phyloP scores from a whole-genome alignment of 208 protist genomes.

The Tritrichomonas foetus region DNA sequence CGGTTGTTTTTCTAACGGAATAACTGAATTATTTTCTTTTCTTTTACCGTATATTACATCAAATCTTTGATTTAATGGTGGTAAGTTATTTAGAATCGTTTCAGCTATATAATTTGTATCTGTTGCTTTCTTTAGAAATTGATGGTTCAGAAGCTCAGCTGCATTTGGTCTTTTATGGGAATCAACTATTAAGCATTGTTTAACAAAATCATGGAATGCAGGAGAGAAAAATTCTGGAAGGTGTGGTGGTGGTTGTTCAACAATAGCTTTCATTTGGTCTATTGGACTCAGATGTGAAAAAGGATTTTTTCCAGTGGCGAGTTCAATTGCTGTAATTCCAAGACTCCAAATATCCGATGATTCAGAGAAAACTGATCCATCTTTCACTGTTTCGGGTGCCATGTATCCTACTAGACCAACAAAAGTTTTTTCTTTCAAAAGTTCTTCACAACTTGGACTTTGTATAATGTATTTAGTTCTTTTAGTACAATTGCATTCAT shows the following conservation, averaged over 20 bases:
- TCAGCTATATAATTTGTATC: background rate
- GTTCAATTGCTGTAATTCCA: constrained; percentile 62
- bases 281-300: background rate
- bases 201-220: constrained; percentile 54
- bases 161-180: constrained; percentile 46
- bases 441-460: too few relatives aligned
- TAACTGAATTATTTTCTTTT: too few relatives aligned
- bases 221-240: constrained; percentile 14
- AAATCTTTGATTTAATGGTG: background rate
- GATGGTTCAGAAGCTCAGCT: constrained; percentile 44
- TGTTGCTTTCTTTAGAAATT: constrained; percentile 45
- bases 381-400: constrained; percentile 56
- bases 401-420: constrained; percentile 46
- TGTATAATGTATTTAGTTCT: constrained; percentile 49
- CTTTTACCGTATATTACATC: too few relatives aligned
- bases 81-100: background rate
- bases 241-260: background rate
- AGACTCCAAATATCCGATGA: constrained; percentile 64
- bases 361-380: constrained; percentile 49
- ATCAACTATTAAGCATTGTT: constrained; percentile 55
- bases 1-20: too few relatives aligned
- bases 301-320: constrained; percentile 54
- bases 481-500: constrained; percentile 41
- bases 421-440: too few relatives aligned
- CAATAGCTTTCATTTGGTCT: background rate